Evolutionary conservation across 768 basidiomycete species (phyloP), one percentile per base, ranked within the genome.

Genomic region (Lenzites betulinus): DNA sequence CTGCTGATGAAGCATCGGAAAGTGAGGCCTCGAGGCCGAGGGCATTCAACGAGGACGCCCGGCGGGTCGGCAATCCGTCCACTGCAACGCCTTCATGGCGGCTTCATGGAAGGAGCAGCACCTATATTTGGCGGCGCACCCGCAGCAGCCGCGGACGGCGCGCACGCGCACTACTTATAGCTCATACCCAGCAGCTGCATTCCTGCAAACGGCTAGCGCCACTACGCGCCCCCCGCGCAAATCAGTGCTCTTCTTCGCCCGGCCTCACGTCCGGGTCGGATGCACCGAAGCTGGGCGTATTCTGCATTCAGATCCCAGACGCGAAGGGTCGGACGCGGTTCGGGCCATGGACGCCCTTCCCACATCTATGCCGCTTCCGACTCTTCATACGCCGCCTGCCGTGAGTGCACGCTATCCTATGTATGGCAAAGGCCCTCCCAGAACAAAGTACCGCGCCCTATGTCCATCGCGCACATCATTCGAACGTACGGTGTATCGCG

Each of bases 391-490:
- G 35, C 26, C 55, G 23, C 33, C 22, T 48, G 13, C 39, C 22
- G 22, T 44, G 39, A 50, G 28, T 26, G 48, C 48, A n/a, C 35
- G 7, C 46, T 50, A 47, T 20, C 51, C 53, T 44, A 54, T 54
- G 41, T 36, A 50, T 42, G 49, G 49, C 26, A 50, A 15, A 13
- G 38, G 38, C 18, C 38, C 38, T 39, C 38, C 13, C 38, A 39
- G 6, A 13, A 33, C 23, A 18, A 16, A 25, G 5, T 13, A 7
- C 26, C 33, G 53, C 28, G 18, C 53, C 53, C 38, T 39, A 18
- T 16, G 38, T 18, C 13, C 38, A 16, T 13, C 18, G 38, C 38
- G 38, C 38, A 39, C 38, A 13, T 4, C 18, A 39, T 15, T 39
- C 38, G 6, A 20, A 20, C 16, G 43, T 9, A 44, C 43, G 15